These are phyloP conservation scores for Leccinum fibrillosum DNA, from an alignment of 768 basidiomycete genomes.

Conservation along the genomic window DNA sequence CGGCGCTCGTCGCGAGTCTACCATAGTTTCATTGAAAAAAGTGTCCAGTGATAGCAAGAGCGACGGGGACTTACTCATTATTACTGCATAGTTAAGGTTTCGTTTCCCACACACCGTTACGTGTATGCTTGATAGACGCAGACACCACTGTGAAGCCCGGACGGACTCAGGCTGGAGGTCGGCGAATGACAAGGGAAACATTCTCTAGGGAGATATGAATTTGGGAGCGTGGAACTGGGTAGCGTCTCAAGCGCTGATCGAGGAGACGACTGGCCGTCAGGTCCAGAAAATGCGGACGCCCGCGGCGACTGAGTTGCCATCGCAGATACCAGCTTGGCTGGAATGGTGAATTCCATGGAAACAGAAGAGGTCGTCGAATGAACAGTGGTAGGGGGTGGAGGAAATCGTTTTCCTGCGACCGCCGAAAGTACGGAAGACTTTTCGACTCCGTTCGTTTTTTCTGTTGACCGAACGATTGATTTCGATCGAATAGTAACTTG, in stretches of 20 bases:
- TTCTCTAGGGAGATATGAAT: slow-evolving; percentile 4
- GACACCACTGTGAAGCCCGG: slow-evolving; percentile 18
- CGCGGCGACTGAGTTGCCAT: slow-evolving; percentile 23
- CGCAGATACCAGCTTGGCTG: slow-evolving; percentile 27
- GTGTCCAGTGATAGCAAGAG: not conserved
- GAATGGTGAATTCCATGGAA: slow-evolving; percentile 25
- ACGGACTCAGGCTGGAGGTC: not conserved
- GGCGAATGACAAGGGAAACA: not conserved
- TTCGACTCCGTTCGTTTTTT: slow-evolving; percentile 22
- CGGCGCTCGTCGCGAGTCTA: not conserved
- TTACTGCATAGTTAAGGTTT: slow-evolving; percentile 4
- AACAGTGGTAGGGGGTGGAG: not conserved
- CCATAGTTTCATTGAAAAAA: not conserved
- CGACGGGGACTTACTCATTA: slow-evolving; percentile 8
- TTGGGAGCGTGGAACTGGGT: slow-evolving; percentile 9
- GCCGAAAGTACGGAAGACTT: slow-evolving; percentile 14
- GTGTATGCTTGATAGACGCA: slow-evolving; percentile 17
- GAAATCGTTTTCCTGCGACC: not conserved
- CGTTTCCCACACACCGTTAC: slow-evolving; percentile 29
- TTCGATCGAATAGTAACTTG: slow-evolving; percentile 15
- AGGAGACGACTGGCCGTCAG: not conserved
- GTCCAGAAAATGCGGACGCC: not conserved
- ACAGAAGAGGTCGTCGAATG: slow-evolving; percentile 18
- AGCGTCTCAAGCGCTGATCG: slow-evolving; percentile 18
- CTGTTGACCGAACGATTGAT: slow-evolving; percentile 27